A percentile compares a stretch with the other conserved stretches of the same genome.
phyloP scores from a whole-genome alignment of 73 alveolate species.

The Paramecium octaurelia region DNA sequence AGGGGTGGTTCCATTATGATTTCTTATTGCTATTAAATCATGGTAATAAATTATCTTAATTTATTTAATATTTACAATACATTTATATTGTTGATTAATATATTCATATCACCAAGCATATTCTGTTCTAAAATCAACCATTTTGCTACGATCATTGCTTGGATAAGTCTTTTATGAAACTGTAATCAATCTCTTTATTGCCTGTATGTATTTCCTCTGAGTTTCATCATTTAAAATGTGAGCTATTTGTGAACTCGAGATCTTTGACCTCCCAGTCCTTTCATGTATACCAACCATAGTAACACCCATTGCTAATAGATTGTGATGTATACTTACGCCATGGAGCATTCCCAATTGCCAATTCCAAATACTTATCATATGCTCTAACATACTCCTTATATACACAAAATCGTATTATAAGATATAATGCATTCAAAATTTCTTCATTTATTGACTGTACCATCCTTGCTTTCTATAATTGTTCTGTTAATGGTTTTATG shows the following conservation, averaged over 20 bases:
- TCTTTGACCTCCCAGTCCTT: conserved; percentile 92
- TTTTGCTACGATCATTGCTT: conserved; percentile 60
- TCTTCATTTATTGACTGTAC: conserved; percentile 70
- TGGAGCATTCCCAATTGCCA: conserved; percentile 98
- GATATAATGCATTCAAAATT: conserved; percentile 87
- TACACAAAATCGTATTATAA: conserved; percentile 84
- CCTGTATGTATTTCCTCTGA: conserved; percentile 87
- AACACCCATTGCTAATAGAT: conserved; percentile 89
- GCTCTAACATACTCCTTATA: conserved; percentile 93
- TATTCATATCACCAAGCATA: conserved; percentile 3
- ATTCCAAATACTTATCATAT: conserved; percentile 91
- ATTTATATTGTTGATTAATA: not conserved
- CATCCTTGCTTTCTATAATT: conserved; percentile 68
- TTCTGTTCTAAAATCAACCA: conserved; percentile 59
- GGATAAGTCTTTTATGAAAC: conserved; percentile 84
- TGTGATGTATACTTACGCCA: conserved; percentile 76
- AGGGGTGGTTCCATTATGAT: conserved; percentile 74
- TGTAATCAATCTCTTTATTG: conserved; percentile 88
- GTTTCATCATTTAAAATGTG: conserved; percentile 80
- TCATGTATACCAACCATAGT: conserved; percentile 99
- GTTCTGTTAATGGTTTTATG: conserved; percentile 84
- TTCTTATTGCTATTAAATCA: not conserved
- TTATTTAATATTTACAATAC: not conserved
- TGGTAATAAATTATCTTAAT: not conserved
- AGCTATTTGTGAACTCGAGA: conserved; percentile 88